Evolutionary conservation across 2,329 filamentous ascomycete genomes (phyloP), one percentile per base, ranked within the genome.

Genomic region (Dactylellina drechsleri): DNA sequence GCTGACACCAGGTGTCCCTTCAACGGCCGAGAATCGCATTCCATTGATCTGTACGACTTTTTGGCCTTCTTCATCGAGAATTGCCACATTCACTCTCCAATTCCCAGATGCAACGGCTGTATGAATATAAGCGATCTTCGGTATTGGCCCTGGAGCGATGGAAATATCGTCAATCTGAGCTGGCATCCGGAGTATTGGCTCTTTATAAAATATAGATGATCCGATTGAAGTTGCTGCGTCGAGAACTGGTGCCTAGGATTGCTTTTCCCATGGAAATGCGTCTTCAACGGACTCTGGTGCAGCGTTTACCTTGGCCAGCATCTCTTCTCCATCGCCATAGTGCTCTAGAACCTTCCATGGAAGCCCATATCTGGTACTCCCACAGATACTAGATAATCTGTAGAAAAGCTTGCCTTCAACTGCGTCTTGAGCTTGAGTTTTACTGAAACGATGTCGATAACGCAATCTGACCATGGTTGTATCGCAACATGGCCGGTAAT

Each of bases 161-260:
- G 78, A 67, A 0, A 83, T 76, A 8, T 78, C 73, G 15, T 80
- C 78, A 18, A 83, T 79, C 10, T 80, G 77, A 13, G 80, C 76
- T 10, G 81, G 80, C 74, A 84, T 84, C 10, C 83, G 81, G 50
- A 84, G 80, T 18, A 78, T 78, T 0, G 81, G 80, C 8, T 80
- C 76, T 28, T 81, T 78, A 74, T 80, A 82, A 77, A 83, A 83
- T 20, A 84, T 79, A 0, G 82, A 81, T 0, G 83, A 83, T 1
- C 82, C 83, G 2, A 84, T 80, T 0, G 83, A 84, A 0, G 83
- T 83, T 0, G 83, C 83, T 2, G 83, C 81, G 66, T 84, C 83
- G 1, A 84, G 77, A 12, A 83, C 79, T 0, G 83, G 81, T 4
- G 83, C 82, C 82, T 81, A 83, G 1, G 81, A 83, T 0, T 66